phyloP scores from a whole-genome alignment of 148 eudicot genomes.

The Cornus controversa region DNA sequence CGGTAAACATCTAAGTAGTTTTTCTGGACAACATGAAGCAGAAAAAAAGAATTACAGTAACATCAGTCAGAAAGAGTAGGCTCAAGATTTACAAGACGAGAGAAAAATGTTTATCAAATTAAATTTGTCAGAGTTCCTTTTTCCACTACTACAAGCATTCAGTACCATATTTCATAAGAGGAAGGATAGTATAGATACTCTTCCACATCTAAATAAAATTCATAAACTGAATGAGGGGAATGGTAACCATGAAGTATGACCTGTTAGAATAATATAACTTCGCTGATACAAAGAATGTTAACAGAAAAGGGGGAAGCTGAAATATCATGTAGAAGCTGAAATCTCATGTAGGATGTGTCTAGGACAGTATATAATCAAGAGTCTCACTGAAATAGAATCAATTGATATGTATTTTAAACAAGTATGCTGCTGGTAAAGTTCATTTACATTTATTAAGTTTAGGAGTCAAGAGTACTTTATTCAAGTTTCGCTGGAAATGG shows the following conservation, averaged over 20 bases:
- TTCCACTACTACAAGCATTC: background rate
- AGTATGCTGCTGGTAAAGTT: too few species aligned
- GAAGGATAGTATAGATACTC: background rate
- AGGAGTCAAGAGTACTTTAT: too few species aligned
- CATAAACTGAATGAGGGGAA: background rate
- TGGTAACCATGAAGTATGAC: background rate
- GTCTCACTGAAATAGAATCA: too few species aligned
- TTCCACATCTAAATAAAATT: slow-evolving; percentile 6
- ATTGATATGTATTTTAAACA: too few species aligned
- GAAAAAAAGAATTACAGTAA: background rate
- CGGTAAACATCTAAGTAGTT: slow-evolving; percentile 91
- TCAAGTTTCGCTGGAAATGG: too few species aligned
- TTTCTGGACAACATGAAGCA: slow-evolving; percentile 50
- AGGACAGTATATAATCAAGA: background rate
- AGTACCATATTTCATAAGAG: background rate
- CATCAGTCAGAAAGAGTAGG: background rate
- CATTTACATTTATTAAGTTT: too few species aligned
- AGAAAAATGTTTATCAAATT: background rate
- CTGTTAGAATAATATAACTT: background rate
- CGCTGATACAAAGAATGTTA: background rate
- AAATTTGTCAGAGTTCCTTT: background rate
- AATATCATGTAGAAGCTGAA: background rate
- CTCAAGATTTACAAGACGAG: background rate
- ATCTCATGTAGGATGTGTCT: background rate
- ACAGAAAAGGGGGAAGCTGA: too few species aligned